Evolutionary conservation across 495 filamentous ascomycete genomes (phyloP), one percentile per base, ranked within the genome.

Genomic region (Penicillium cinerascens): DNA sequence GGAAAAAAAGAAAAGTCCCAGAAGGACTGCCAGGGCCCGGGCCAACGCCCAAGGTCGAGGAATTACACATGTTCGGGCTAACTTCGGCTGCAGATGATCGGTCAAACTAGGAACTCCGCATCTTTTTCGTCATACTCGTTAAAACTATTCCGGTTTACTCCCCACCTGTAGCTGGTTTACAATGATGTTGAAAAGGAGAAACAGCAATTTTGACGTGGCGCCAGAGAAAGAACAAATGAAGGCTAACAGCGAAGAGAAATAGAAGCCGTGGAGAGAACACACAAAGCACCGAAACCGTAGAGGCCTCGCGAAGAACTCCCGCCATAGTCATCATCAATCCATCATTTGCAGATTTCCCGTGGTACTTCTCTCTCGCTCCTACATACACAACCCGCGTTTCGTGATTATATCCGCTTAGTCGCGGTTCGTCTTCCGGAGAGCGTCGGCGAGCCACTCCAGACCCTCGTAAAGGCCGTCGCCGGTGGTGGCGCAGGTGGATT

Each of bases 381-480:
- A 64, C 60, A 52, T 54, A 61, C 58, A 61, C 49, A 43, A 26
- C 47, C 53, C 47, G 42, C 49, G 58, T 58, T 55, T 66, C 56
- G 44, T 57, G 60, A 69, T 68, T 65, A 66, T 64, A 64, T 49
- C 59, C 60, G 60, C 68, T 76, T 92, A 95, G 73, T 85, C 80
- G 75, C 87, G 88, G 70, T 87, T 87, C 65, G 87, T 85, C 84
- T 95, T 95, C 73, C 88, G 84, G 78, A 98, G 88, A 64, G 90
- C 88, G 76, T 87, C 89, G 76, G 91, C 89, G 70, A 99, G 86
- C 93, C 93, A 99, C 77, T 99, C 93, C 62, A 99, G 87, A 85
- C 93, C 93, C 78, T 99, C 93, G 72, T 97, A 99, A 60, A 99
- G 87, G 89, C 93, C 93, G 71, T 99, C 93, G 79, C 93, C 93